Evolutionary conservation across 768 basidiomycete genomes (phyloP).

Genomic region (Calvatia gigantea): DNA sequence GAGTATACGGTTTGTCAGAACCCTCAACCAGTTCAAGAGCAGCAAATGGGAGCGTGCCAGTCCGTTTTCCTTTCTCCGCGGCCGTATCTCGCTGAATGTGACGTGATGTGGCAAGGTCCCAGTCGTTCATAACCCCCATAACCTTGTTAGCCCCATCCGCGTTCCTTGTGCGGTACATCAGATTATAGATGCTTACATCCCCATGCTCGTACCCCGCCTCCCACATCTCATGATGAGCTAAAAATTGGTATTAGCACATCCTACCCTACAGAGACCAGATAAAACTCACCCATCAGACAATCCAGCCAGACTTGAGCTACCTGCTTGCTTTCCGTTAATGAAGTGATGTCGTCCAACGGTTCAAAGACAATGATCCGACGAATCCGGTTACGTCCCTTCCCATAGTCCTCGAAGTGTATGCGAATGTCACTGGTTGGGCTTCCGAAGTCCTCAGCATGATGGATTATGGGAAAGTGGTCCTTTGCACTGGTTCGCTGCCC

Average conservation of each 20-base stretch:
- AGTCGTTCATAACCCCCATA: not conserved
- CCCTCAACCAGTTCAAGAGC: not conserved
- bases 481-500: not conserved
- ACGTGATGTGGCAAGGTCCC: not conserved
- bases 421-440: not conserved
- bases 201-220: not conserved
- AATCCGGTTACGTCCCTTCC: not conserved
- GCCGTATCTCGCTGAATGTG: not conserved
- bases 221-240: not conserved
- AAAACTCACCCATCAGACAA: not conserved
- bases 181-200: not conserved
- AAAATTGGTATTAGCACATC: not conserved
- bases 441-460: not conserved
- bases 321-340: not conserved
- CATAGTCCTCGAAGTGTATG: not conserved
- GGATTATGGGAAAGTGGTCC: not conserved
- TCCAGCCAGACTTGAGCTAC: not conserved
- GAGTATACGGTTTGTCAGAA: not conserved
- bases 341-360: not conserved
- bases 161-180: not conserved
- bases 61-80: not conserved
- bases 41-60: not conserved
- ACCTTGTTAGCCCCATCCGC: not conserved
- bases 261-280: no score
- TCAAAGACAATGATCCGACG: not conserved